A percentile compares a stretch with the other conserved stretches of the same genome.
Conservation (phyloP, 2,329 filamentous ascomycete genomes). For the Exophiala dermatitidis region DNA sequence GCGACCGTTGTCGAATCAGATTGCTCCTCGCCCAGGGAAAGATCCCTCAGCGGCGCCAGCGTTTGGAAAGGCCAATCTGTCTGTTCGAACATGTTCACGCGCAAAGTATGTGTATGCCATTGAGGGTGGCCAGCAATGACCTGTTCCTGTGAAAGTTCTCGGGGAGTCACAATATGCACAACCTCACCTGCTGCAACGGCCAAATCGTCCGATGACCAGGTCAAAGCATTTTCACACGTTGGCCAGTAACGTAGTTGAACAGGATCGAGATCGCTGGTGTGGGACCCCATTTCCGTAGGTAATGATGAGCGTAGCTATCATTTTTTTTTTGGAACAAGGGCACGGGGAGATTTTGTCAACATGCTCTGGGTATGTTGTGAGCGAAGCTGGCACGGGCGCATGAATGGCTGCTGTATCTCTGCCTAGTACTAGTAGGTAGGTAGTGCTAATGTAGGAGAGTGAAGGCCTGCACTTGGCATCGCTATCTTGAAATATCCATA, state of each 20-base stretch:
- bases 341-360: too few relatives aligned
- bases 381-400: too few relatives aligned
- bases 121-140: constrained; percentile 24
- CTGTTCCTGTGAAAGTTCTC: constrained; percentile 6
- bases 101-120: constrained; percentile 40
- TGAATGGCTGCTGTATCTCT: too few relatives aligned
- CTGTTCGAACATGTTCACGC: constrained; percentile 46
- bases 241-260: constrained; percentile 43
- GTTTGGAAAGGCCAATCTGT: constrained; percentile 44
- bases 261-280: constrained; percentile 23
- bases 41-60: constrained; percentile 41
- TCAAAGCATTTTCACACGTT: constrained; percentile 46
- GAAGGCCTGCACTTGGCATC: too few relatives aligned
- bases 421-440: too few relatives aligned
- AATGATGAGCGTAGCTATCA: too few relatives aligned
- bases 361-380: too few relatives aligned
- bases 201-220: constrained; percentile 54
- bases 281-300: background rate
- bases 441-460: too few relatives aligned
- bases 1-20: constrained; percentile 45
- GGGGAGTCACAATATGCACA: constrained; percentile 46
- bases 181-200: constrained; percentile 51
- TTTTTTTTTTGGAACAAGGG: too few relatives aligned
- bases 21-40: constrained; percentile 54
- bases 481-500: too few relatives aligned